Percentiles rank a stretch among this genome's conserved stretches.
Conservation (phyloP, 345 rosid species). For the Anastatica hierochuntica region DNA sequence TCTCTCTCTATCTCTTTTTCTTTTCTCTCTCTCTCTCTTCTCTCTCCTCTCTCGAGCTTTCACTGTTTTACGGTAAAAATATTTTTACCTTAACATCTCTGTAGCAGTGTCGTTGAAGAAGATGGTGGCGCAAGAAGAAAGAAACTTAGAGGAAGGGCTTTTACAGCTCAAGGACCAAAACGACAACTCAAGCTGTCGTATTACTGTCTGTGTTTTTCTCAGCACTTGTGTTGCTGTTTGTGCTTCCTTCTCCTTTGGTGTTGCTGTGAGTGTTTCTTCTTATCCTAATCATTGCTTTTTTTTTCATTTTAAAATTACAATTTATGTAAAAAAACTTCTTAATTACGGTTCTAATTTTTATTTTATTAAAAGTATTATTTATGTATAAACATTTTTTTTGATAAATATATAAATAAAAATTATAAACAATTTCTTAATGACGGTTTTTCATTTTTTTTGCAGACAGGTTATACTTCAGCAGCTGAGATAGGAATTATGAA, state of each 20-base stretch:
- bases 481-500: slow-evolving; percentile 32
- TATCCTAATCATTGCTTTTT: not conserved
- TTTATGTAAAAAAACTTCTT: no score
- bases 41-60: no score
- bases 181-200: slow-evolving; percentile 12
- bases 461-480: slow-evolving; percentile 37
- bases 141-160: slow-evolving; percentile 19
- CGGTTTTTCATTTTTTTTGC: not conserved
- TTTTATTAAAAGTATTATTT: no score
- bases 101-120: no score
- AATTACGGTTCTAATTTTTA: no score
- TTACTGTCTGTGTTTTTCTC: slow-evolving; percentile 14
- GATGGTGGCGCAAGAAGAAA: slow-evolving; percentile 11
- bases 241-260: slow-evolving; percentile 25
- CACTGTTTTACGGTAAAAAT: no score
- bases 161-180: slow-evolving; percentile 3
- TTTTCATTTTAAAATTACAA: not conserved
- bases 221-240: slow-evolving; percentile 20
- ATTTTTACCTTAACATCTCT: no score
- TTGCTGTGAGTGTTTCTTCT: slow-evolving; percentile 15
- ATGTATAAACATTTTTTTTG: no score
- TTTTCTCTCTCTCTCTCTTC: no score
- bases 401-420: no score
- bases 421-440: no score
- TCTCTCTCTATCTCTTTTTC: no score